These are phyloP conservation scores for Suzukiozyma palmioleophila DNA, from an alignment of 1,139 yeast species.

Conservation along the genomic window DNA sequence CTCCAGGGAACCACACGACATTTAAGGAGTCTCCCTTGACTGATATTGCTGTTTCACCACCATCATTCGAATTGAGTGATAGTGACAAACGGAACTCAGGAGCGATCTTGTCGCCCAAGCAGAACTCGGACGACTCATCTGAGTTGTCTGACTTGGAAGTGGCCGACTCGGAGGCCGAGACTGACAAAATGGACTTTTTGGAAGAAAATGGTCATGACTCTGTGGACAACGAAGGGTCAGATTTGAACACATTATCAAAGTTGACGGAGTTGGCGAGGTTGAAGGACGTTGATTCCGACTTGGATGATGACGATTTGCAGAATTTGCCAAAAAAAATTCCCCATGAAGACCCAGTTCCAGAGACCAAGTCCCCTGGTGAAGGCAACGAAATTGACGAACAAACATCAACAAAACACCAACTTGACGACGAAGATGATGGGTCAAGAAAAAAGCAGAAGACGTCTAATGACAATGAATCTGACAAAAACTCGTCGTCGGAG, in stretches of 20 bases:
- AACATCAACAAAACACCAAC: conserved; percentile 2
- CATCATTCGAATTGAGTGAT: conserved; percentile 23
- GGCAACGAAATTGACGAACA: conserved; percentile 6
- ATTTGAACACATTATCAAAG: conserved; percentile 35
- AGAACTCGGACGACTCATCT: conserved; percentile 14
- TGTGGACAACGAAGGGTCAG: conserved; percentile 26
- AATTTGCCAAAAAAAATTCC: conserved; percentile 1
- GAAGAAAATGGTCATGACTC: conserved; percentile 23
- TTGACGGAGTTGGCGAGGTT: conserved; percentile 41
- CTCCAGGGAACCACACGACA: conserved; percentile 8
- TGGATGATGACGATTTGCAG: conserved; percentile 16
- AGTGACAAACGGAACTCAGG: conserved; percentile 10
- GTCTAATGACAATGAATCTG: conserved; percentile 43
- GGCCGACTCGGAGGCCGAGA: conserved; percentile 72
- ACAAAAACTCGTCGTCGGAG: conserved; percentile 58
- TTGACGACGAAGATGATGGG: conserved; percentile 12
- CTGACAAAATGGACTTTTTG: conserved; percentile 65
- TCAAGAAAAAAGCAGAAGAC: conserved; percentile 29
- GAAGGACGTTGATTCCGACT: conserved; percentile 35
- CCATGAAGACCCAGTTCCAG: conserved; percentile 9
- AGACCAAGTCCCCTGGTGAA: conserved; percentile 9
- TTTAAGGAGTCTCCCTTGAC: conserved; percentile 33
- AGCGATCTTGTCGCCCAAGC: conserved; percentile 6
- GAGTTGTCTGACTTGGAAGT: conserved; percentile 57
- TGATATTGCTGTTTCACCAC: conserved; percentile 40